A percentile compares a stretch with the other conserved stretches of the same genome.
These are phyloP conservation scores for Russula brevipes DNA, from an alignment of 768 basidiomycete genomes.

Conservation along the genomic window DNA sequence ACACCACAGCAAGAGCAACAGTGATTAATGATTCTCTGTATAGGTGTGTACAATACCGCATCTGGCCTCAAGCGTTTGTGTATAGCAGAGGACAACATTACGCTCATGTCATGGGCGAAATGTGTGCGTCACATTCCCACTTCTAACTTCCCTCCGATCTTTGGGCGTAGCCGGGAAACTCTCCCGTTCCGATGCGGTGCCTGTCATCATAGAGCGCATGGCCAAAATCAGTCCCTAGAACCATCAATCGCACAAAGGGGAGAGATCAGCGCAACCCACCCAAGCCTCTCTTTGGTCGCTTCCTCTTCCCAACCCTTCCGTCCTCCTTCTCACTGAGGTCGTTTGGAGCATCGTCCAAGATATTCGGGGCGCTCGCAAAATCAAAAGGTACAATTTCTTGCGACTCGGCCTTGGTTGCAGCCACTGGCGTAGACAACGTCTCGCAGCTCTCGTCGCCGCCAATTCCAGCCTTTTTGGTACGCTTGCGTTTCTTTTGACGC, in stretches of 20 bases:
- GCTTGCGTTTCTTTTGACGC: constrained; percentile 61
- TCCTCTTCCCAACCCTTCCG: constrained; percentile 30
- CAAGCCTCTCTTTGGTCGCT: constrained; percentile 36
- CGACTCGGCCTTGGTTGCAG: constrained; percentile 27
- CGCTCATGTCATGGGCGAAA: constrained; percentile 26
- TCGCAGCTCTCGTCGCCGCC: constrained; percentile 21
- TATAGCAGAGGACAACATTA: background rate
- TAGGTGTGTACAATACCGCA: no score
- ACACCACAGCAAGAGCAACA: no score
- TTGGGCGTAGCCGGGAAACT: constrained; percentile 33
- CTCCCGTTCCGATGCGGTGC: constrained; percentile 27
- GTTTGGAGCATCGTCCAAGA: constrained; percentile 53
- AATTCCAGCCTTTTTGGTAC: constrained; percentile 34
- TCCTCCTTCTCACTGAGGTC: constrained; percentile 32
- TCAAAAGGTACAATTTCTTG: constrained; percentile 49
- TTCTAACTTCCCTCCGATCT: constrained; percentile 33
- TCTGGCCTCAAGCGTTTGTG: no score
- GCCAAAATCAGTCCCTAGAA: background rate
- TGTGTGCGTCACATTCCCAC: constrained; percentile 35
- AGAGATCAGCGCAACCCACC: background rate
- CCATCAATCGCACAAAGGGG: background rate
- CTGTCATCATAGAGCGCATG: constrained; percentile 5
- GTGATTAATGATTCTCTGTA: no score
- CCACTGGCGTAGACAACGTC: constrained; percentile 18
- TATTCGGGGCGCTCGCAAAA: constrained; percentile 62